A percentile compares a stretch with the other conserved stretches of the same genome.
These are phyloP conservation scores for Cercophora newfieldiana DNA, from an alignment of 495 filamentous ascomycete genomes.

Conservation along the genomic window DNA sequence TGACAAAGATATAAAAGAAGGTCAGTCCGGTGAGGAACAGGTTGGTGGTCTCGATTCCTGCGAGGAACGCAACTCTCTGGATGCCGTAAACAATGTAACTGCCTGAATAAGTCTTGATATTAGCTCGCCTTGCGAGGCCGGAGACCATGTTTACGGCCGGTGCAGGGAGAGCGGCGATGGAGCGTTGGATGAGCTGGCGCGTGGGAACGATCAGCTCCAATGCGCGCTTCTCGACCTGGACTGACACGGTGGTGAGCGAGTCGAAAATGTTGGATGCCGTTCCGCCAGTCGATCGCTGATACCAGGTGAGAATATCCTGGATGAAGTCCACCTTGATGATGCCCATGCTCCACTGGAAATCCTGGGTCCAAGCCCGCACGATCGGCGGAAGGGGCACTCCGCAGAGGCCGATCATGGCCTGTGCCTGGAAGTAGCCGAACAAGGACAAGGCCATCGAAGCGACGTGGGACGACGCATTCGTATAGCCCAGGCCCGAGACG, in stretches of 20 bases:
- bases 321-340: constrained; percentile 87
- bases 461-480: constrained; percentile 94
- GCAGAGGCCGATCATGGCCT: constrained; percentile 89
- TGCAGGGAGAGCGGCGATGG: constrained; percentile 43
- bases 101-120: constrained; percentile 51
- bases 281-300: constrained; percentile 91
- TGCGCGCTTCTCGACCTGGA: constrained; percentile 79
- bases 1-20: constrained; percentile 85
- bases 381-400: constrained; percentile 82
- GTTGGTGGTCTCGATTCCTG: constrained; percentile 86
- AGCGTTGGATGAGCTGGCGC: constrained; percentile 43
- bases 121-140: constrained; percentile 39
- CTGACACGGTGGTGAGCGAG: constrained; percentile 71
- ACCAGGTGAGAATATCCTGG: constrained; percentile 91
- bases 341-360: constrained; percentile 99
- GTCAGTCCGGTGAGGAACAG: constrained; percentile 89
- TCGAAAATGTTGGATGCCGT: constrained; percentile 80
- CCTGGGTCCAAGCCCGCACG: constrained; percentile 93
- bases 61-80: constrained; percentile 83
- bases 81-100: constrained; percentile 83
- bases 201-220: constrained; percentile 27
- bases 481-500: constrained; percentile 81
- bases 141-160: constrained; percentile 31
- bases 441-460: constrained; percentile 92
- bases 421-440: constrained; percentile 96